Percentiles rank a stretch among this genome's conserved stretches.
Conservation (phyloP, 1,284 basidiomycete genomes). For the Bondarzewia mesenterica region DNA sequence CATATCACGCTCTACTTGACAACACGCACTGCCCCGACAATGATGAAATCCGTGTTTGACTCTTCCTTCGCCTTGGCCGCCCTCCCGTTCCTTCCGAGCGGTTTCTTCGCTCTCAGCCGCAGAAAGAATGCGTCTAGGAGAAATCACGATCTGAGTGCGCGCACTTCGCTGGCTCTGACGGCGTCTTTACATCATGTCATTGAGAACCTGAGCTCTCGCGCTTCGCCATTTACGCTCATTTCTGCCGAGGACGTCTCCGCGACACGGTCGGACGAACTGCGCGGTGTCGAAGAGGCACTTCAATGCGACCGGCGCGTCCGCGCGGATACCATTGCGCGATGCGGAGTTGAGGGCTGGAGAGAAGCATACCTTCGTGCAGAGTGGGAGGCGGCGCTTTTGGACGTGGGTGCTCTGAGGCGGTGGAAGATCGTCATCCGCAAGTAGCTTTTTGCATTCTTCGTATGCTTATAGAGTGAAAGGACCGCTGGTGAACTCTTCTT, state of each 20-base stretch:
- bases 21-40: not conserved
- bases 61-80: not conserved
- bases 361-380: not conserved
- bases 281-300: not conserved
- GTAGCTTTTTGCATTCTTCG: too few relatives aligned
- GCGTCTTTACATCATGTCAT: slow-evolving; percentile 1
- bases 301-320: not conserved
- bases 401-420: slow-evolving; percentile 4
- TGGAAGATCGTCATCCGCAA: slow-evolving; percentile 3
- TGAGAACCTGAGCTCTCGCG: not conserved
- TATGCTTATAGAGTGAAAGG: too few relatives aligned
- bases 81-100: not conserved
- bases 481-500: too few relatives aligned
- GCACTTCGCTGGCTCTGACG: not conserved
- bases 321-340: not conserved
- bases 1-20: not conserved
- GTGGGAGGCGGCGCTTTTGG: slow-evolving; percentile 8
- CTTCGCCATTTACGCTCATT: not conserved
- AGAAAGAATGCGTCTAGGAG: too few relatives aligned
- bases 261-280: not conserved
- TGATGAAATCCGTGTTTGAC: not conserved
- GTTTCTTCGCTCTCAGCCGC: too few relatives aligned
- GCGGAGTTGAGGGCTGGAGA: slow-evolving; percentile 2
- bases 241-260: slow-evolving; percentile 2
- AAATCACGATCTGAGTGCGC: too few relatives aligned